Base-by-base conservation (phyloP, 371 early-diverging fungal species). In the Mortierella sp. region DNA sequence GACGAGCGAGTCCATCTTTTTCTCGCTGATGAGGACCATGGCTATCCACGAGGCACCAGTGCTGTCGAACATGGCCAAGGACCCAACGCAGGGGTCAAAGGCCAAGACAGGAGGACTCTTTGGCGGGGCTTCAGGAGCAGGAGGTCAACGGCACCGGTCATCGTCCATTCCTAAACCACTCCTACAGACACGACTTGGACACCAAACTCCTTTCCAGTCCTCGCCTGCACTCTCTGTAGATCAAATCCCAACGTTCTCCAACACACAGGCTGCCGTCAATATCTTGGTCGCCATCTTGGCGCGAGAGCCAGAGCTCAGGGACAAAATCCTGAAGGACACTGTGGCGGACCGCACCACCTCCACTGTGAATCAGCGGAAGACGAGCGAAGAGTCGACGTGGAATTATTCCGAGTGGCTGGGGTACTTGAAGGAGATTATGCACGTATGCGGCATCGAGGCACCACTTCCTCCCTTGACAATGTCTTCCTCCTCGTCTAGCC, bases 131-230 rank as follows among this genome's bases (percentile, higher is more conserved):
- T 31, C 31, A 2, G 44, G 10, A 37, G n/a, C 44, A 45, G 47
- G 34, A 24, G 64, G 64, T 24, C 68, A 66, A 9, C 81, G 81
- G 0, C n/a, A 47, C 9, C 73, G 81, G 40, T 74, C 81, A 5
- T 70, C 81, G 10, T 77, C 81, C 4, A 77, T 73, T 37, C 78
- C 73, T n/a, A 77, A 82, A 41, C 83, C 76, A 4, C 64, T 69
- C 19, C 52, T 29, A 31, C 70, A 71, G 6, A 34, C 63, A 29
- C 68, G 83, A n/a, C 34, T 71, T 61, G 64, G 65, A 22, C 4
- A 63, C 14, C 55, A 55, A 6, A 2, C 66, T 1, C 24, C 58
- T 6, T 66, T 50, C 26, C 75, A 66, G n/a, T 41, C 75, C 11
- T 71, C 70, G 22, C 73, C 76, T 0, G 66, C 73, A 2, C 66